Conservation (phyloP, 306 rosid species). For the Cicer yamashitae region DNA sequence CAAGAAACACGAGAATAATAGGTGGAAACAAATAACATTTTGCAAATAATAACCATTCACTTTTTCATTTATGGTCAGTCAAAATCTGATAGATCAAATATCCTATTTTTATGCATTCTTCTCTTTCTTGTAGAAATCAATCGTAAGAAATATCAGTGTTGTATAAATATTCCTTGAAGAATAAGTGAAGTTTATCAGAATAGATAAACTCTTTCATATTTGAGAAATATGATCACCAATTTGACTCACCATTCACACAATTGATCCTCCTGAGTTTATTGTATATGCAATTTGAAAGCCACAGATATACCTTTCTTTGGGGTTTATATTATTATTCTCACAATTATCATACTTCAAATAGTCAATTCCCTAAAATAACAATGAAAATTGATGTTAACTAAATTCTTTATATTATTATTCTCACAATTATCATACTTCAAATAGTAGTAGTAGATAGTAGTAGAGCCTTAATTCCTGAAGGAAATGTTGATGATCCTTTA, state of each 20-base stretch:
- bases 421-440: slow-evolving; percentile 84
- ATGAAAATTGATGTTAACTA: background rate
- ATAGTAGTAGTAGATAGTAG: too few species aligned
- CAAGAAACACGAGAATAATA: too few species aligned
- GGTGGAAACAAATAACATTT: too few species aligned
- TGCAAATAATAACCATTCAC: too few species aligned
- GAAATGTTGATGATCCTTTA: slow-evolving; percentile 58
- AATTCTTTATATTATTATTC: slow-evolving; percentile 50
- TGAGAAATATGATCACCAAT: slow-evolving; percentile 17
- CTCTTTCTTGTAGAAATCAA: too few species aligned
- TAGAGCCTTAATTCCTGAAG: slow-evolving; percentile 75
- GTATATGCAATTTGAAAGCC: background rate
- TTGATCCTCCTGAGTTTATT: slow-evolving; percentile 57
- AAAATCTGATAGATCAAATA: too few species aligned
- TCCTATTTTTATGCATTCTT: too few species aligned
- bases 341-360: slow-evolving; percentile 88
- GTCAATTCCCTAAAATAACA: slow-evolving; percentile 63
- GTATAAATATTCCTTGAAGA: background rate
- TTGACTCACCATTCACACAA: slow-evolving; percentile 81
- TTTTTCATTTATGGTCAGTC: too few species aligned
- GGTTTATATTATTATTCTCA: slow-evolving; percentile 53
- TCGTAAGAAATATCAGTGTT: too few species aligned
- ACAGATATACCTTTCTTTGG: slow-evolving; percentile 59
- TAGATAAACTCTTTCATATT: background rate
- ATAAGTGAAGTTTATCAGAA: slow-evolving; percentile 1